Base-by-base conservation (phyloP, 78 protist species). In the Dictyostelium citrinum region DNA sequence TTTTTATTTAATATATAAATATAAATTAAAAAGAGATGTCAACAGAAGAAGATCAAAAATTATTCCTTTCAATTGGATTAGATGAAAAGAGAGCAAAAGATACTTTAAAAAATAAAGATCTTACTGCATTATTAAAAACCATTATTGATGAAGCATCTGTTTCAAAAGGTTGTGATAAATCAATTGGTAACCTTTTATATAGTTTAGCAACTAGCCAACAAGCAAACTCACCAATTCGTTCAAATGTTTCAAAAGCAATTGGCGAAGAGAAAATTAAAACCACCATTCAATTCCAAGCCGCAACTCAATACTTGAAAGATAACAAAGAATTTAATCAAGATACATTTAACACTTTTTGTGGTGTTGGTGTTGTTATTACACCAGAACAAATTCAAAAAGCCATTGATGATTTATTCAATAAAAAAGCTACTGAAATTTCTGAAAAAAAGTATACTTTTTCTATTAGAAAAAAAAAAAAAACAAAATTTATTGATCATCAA, bases 71-170 rank as follows among this genome's bases (percentile, higher is more conserved):
- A 27, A 55, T 92, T 67, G 92, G 91, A 49, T 70, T 92, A 1
- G 96, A 92, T 70, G 81, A 83, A 17, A 92, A 92, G 68, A 75
- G 91, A 70, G 61, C 91, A 11, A 80, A 68, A 37, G 96, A 92
- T 80, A 92, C 91, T 27, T 35, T 72, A 7, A 83, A 84, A 77
- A 92, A 81, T 76, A n/a, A 33, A 45, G 91, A 71, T 31, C 70
- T 92, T 43, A 79, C 91, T 20, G 45, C 24, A n/a, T 43, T n/a
- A 7, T 17, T 92, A 70, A 74, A 79, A 27, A 14, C 84, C 6
- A 49, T 92, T 81, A 85, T 85, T 31, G 12, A 8, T 7, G 96
- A 55, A 29, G 96, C 91, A 16, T 8, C 17, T 4, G 95, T 92
- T 4, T 29, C 10, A 11, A 20, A 33, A 17, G 90, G 91, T 22